Conservation (phyloP, 257 asterid genomes). For the Parsonsia alboflavescens region DNA sequence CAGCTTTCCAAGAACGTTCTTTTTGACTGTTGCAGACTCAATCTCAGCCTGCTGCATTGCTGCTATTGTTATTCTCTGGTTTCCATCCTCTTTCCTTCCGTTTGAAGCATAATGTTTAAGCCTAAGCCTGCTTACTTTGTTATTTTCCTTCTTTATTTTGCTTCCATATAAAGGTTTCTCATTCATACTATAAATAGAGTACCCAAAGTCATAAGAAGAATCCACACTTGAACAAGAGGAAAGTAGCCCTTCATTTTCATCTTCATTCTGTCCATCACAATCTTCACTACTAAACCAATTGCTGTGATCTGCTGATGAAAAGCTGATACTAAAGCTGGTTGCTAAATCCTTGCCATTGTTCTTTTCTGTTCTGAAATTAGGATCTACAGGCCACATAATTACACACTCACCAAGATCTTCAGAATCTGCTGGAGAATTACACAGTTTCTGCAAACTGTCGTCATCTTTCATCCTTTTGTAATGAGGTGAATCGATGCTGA, state of each 20-base stretch:
- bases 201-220: conserved; percentile 23
- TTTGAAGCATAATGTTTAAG: conserved; percentile 24
- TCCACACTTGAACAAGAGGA: conserved; percentile 35
- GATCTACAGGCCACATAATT: conserved; percentile 3
- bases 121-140: conserved; percentile 24
- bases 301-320: conserved; percentile 23
- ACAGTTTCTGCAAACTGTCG: conserved; percentile 14
- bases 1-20: conserved; percentile 10
- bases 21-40: conserved; percentile 12
- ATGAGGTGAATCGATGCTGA: conserved; percentile 19
- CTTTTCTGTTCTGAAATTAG: conserved; percentile 19
- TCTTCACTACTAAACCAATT: conserved; percentile 25
- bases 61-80: neutral
- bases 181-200: neutral
- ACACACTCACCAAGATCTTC: conserved; percentile 25
- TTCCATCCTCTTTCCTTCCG: conserved; percentile 26
- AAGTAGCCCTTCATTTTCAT: conserved; percentile 30
- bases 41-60: conserved; percentile 2
- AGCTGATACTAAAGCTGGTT: conserved; percentile 18
- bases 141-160: conserved; percentile 17
- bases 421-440: conserved; percentile 28
- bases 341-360: conserved; percentile 11
- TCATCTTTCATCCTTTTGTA: conserved; percentile 10
- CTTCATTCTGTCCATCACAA: neutral
- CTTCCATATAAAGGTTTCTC: conserved; percentile 15